phyloP scores from a whole-genome alignment of 352 stramenopile species.

The Pythium myriotylum region DNA sequence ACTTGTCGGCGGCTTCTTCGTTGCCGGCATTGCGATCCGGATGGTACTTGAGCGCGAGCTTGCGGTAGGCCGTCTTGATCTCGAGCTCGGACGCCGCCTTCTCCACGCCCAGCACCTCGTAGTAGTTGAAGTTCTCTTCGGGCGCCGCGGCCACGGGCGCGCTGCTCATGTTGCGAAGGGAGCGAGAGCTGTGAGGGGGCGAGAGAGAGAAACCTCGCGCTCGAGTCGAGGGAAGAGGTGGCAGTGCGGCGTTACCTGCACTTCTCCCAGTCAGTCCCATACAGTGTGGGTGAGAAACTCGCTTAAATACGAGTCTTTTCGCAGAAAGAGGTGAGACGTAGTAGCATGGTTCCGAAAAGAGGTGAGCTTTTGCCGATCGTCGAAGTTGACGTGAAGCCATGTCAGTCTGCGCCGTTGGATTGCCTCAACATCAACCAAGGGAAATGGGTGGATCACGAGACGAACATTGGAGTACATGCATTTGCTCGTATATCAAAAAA shows the following conservation, averaged over 20 bases:
- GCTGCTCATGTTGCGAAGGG: conserved; percentile 42
- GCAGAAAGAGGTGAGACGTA: conserved; percentile 11
- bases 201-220: background rate
- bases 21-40: conserved; percentile 87
- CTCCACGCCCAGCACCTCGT: conserved; percentile 89
- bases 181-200: background rate
- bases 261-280: conserved; percentile 23
- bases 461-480: conserved; percentile 23
- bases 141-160: conserved; percentile 42
- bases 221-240: background rate
- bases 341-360: background rate
- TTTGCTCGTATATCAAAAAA: conserved; percentile 35
- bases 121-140: conserved; percentile 74
- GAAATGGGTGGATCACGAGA: conserved; percentile 22
- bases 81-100: conserved; percentile 87
- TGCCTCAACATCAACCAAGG: background rate
- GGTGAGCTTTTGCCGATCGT: conserved; percentile 3
- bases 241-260: conserved; percentile 10
- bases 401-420: conserved; percentile 7
- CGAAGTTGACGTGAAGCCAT: conserved; percentile 24
- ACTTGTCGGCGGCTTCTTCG: conserved; percentile 76
- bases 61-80: conserved; percentile 90
- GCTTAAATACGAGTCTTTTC: conserved; percentile 21
- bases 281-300: background rate
- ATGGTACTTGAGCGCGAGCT: conserved; percentile 90